Conservation (phyloP, 2,329 filamentous ascomycete genomes). For the Penicillium sp. region DNA sequence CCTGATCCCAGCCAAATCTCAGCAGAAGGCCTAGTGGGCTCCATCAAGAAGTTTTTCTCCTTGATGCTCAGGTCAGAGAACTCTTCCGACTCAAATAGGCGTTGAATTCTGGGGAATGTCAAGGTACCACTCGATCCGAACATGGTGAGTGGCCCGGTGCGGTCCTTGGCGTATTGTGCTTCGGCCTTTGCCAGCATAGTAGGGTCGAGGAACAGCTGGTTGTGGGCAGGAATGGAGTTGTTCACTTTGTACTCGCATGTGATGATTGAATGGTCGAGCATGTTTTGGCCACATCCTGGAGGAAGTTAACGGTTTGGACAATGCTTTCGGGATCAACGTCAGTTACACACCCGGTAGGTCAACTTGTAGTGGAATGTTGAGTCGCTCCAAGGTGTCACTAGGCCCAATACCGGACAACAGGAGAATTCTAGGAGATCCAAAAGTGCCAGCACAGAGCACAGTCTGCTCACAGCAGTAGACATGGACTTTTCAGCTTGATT, state of each 20-base stretch:
- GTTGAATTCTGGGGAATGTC: conserved; percentile 13
- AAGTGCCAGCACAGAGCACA: conserved; percentile 8
- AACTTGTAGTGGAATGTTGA: conserved; percentile 9
- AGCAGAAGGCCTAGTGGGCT: conserved; percentile 12
- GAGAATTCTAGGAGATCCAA: conserved; percentile 10
- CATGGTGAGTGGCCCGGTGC: conserved; percentile 11
- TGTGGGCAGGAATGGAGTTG: conserved; percentile 8
- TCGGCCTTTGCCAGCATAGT: neutral
- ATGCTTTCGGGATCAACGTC: neutral
- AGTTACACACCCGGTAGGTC: conserved; percentile 5
- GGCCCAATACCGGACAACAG: conserved; percentile 6
- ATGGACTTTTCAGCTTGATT: neutral
- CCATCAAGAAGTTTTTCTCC: conserved; percentile 9
- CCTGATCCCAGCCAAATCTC: conserved; percentile 17
- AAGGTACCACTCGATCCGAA: conserved; percentile 13
- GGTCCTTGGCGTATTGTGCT: neutral
- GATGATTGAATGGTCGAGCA: conserved; percentile 12
- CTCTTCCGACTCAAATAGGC: conserved; percentile 9
- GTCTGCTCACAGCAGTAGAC: conserved; percentile 10
- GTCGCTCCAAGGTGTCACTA: conserved; percentile 3
- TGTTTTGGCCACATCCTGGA: conserved; percentile 11
- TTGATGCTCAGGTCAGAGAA: conserved; percentile 3
- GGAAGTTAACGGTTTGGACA: neutral
- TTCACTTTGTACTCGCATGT: conserved; percentile 10
- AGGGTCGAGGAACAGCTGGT: conserved; percentile 11